Base-by-base conservation (phyloP, 83 land plant species). In the Isoetes engelmannii region DNA sequence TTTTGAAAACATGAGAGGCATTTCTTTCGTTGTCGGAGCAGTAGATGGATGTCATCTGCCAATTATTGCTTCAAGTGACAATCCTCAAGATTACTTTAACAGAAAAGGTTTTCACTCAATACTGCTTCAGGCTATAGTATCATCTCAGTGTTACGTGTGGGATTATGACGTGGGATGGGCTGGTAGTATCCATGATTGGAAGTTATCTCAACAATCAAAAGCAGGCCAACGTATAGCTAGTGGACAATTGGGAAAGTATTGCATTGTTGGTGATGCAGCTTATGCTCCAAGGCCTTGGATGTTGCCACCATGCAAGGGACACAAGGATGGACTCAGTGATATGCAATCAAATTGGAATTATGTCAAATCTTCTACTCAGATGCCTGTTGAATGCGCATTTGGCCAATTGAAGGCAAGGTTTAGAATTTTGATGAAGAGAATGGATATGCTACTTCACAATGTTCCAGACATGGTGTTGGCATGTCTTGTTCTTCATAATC, bases 111-210 rank as follows among this genome's bases (percentile, higher is more conserved):
- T 69, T 57, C 67, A 57, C 45, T 57, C 72, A 3, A 42, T 69
- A 9, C 37, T 28, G 17, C 44, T 69, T 3, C 68, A 69, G 19
- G 46, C 3, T 9, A 6, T 57, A 4, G 72, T 69, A 0, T 3
- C 47, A 15, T 21, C 45, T 5, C 56, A 69, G 8, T 69, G 63
- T n/a, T 4, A 37, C 0, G 28, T 69, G 37, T 69, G 67, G 43
- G 45, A 69, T 4, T 69, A 57, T 58, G 65, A 69, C 5, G 56
- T 69, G 12, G 6, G 72, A 10, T 69, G 72, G 65, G 72, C 41
- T 1, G 65, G 72, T 7, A 57, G 47, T 5, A 69, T 69, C 47
- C 63, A 69, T 55, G 72, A 69, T 1, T 13, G 63, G 1, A 43
- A 65, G 17, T 65, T 65, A 17, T 65, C 51, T 48, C 4, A 53